Evolutionary conservation across 345 rosid species (phyloP).

Genomic region (Toxicodendron radicans): DNA sequence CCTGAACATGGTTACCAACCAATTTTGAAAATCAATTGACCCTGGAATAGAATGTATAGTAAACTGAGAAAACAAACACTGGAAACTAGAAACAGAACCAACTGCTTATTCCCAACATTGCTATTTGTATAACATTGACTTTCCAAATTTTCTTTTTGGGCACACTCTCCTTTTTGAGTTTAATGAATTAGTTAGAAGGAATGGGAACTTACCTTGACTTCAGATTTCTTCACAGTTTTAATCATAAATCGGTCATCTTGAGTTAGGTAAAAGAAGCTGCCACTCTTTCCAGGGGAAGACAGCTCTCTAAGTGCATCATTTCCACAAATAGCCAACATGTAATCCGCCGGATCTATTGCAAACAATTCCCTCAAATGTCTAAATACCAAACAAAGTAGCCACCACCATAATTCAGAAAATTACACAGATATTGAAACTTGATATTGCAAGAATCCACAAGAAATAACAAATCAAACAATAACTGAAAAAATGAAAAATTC

Average conservation of each 20-base stretch:
- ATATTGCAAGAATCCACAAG: background rate
- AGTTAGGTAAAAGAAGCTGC: conserved; percentile 68
- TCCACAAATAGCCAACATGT: conserved; percentile 76
- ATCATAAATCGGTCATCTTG: conserved; percentile 72
- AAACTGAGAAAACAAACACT: background rate
- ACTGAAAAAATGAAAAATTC: background rate
- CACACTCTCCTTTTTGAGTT: background rate
- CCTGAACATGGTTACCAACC: conserved; percentile 38
- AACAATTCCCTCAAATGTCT: conserved; percentile 71
- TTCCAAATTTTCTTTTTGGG: background rate
- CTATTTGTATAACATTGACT: background rate
- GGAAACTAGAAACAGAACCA: background rate
- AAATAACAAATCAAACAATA: background rate
- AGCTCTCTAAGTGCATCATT: conserved; percentile 67
- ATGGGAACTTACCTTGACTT: conserved; percentile 54
- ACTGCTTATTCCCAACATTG: background rate
- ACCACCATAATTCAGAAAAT: conserved; percentile 25
- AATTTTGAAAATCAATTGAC: conserved; percentile 5
- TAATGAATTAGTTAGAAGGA: background rate
- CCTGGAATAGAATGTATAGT: background rate
- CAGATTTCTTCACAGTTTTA: conserved; percentile 74
- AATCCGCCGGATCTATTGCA: conserved; percentile 57
- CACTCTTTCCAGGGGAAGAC: conserved; percentile 80
- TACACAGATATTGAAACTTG: conserved; percentile 1
- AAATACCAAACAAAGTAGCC: conserved; percentile 32